Evolutionary conservation across 208 protist genomes (phyloP).

Genomic region (Lotmaria passim): DNA sequence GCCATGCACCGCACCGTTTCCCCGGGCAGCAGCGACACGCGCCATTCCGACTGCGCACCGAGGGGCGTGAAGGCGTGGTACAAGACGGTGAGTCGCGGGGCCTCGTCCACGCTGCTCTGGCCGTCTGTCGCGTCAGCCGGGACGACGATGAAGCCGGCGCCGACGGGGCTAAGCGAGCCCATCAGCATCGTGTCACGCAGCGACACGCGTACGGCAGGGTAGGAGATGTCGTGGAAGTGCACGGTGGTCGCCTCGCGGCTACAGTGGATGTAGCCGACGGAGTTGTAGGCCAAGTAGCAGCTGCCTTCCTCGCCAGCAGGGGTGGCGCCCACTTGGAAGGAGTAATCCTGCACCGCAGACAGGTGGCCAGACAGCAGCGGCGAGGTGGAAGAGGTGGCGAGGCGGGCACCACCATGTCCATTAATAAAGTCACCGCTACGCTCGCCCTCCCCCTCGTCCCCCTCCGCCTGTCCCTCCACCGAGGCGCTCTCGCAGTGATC

Average conservation of each 20-base stretch:
- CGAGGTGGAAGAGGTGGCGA: neutral
- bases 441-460: constrained; percentile 17
- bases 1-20: constrained; percentile 86
- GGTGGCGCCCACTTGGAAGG: constrained; percentile 84
- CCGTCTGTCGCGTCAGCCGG: constrained; percentile 32
- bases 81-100: constrained; percentile 62
- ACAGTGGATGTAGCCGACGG: constrained; percentile 77
- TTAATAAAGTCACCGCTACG: constrained; percentile 10
- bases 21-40: constrained; percentile 58
- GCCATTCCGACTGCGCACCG: constrained; percentile 85
- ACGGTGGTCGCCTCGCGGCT: constrained; percentile 62
- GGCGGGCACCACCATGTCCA: neutral
- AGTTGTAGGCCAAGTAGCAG: constrained; percentile 91
- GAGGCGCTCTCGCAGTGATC: constrained; percentile 15
- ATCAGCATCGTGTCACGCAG: constrained; percentile 71
- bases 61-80: constrained; percentile 80
- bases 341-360: constrained; percentile 55
- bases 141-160: constrained; percentile 70
- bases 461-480: constrained; percentile 8
- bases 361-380: neutral
- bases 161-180: constrained; percentile 79
- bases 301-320: constrained; percentile 63
- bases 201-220: constrained; percentile 64
- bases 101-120: constrained; percentile 47
- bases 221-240: constrained; percentile 86